Evolutionary conservation across 331 rosid species (phyloP).

Genomic region (Quercus lobata): DNA sequence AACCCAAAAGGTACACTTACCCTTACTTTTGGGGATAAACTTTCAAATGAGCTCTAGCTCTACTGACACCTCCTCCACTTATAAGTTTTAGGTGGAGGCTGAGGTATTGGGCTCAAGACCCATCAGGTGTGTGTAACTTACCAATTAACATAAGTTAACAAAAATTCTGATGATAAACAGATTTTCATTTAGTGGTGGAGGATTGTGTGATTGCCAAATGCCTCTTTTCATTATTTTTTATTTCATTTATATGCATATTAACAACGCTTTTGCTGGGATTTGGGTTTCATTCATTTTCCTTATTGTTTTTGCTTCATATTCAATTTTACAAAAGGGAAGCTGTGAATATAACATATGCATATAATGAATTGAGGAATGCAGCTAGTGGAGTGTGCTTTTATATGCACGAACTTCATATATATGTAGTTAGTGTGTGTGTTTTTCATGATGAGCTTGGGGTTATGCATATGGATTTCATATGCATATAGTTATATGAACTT

Average conservation of each 20-base stretch:
- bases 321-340: not conserved
- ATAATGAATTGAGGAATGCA: not conserved
- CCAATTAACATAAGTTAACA: no score
- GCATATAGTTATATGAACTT: no score
- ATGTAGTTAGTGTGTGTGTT: not conserved
- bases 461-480: no score
- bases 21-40: not conserved
- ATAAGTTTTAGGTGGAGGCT: no score
- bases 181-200: not conserved
- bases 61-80: no score
- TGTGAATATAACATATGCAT: not conserved
- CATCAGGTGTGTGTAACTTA: no score
- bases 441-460: not conserved
- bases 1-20: slow-evolving; percentile 55
- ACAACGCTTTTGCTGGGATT: not conserved
- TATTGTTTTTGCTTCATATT: not conserved
- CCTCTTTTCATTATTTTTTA: not conserved
- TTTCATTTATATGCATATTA: not conserved
- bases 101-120: no score
- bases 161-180: slow-evolving; percentile 4
- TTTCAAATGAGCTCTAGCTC: no score
- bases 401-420: not conserved
- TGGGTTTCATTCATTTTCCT: not conserved
- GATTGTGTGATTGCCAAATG: slow-evolving; percentile 1
- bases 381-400: not conserved